phyloP scores from a whole-genome alignment of 495 filamentous ascomycete species.

The Chaetomidium leptoderma region DNA sequence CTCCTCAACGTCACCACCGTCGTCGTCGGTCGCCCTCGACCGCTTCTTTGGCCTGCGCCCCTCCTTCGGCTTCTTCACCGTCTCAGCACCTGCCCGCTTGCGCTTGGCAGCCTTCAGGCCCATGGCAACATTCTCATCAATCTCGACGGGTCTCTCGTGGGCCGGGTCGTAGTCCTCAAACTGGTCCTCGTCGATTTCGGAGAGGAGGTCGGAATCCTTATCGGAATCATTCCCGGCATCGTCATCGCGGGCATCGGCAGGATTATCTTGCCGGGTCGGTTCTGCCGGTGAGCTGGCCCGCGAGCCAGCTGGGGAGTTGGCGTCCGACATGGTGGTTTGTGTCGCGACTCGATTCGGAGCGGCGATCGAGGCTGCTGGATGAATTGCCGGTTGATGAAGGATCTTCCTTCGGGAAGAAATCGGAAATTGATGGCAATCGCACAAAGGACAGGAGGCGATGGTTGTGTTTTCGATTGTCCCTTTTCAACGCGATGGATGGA shows the following conservation, averaged over 20 bases:
- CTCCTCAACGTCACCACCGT: conserved; percentile 53
- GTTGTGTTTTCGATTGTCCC: background rate
- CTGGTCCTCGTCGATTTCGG: conserved; percentile 91
- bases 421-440: background rate
- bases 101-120: conserved; percentile 72
- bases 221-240: conserved; percentile 54
- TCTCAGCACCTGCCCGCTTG: conserved; percentile 61
- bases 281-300: conserved; percentile 11
- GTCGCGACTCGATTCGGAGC: background rate
- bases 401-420: background rate
- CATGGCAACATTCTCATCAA: conserved; percentile 79
- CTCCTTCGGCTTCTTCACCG: conserved; percentile 68
- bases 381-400: background rate
- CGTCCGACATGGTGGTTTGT: conserved; percentile 42
- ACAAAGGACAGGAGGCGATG: background rate
- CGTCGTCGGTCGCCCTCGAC: conserved; percentile 50
- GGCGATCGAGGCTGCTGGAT: background rate
- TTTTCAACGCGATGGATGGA: background rate
- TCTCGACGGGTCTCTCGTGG: conserved; percentile 72
- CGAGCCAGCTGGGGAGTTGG: conserved; percentile 10
- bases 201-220: conserved; percentile 75
- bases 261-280: conserved; percentile 26
- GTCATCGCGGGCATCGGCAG: conserved; percentile 31
- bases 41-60: conserved; percentile 73
- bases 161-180: conserved; percentile 86